A percentile compares a stretch with the other conserved stretches of the same genome.
Conservation (phyloP, 176 grass and related monocot genomes). For the maize (Zea mays) region Zm-B73-REFERENCE-NAM-5.0 NC_050099.1:238524001-238524500, state of each 20-base stretch:
- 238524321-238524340: not conserved
- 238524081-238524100: not conserved
- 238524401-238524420: not conserved
- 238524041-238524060: not conserved
- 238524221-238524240: not conserved
- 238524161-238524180: not conserved
- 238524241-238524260: not conserved
- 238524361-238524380: not conserved
- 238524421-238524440: too few species aligned
- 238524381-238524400: not conserved
- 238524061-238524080: not conserved
- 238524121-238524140: not conserved
- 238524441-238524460: too few species aligned
- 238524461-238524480: too few species aligned
- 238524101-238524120: not conserved
- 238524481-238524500: too few species aligned
- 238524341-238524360: not conserved
- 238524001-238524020: not conserved
- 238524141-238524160: not conserved
- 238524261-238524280: not conserved
- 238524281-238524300: not conserved
- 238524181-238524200: not conserved
- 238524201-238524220: not conserved
- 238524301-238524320: not conserved
- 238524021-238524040: not conserved